Conservation (phyloP, 768 basidiomycete genomes). For the Suillus cothurnatus region DNA sequence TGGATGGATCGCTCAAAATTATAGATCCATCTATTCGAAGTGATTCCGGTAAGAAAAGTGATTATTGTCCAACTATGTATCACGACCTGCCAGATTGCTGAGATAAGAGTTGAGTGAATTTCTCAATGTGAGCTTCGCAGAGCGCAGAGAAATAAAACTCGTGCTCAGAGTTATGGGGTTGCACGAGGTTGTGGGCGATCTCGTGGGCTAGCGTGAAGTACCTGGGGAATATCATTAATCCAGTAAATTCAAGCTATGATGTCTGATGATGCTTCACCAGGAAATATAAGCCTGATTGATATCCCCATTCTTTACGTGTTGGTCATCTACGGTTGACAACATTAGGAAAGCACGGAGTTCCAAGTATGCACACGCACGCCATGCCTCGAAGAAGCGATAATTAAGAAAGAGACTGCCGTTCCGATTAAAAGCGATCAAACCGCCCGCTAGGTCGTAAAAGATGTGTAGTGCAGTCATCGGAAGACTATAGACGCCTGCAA, state of each 20-base stretch:
- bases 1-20: neutral
- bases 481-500: slow-evolving; percentile 73
- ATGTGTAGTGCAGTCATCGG: slow-evolving; percentile 77
- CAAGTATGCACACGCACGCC: slow-evolving; percentile 63
- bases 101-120: slow-evolving; percentile 39
- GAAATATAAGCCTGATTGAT: slow-evolving; percentile 72
- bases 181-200: slow-evolving; percentile 88
- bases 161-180: slow-evolving; percentile 87
- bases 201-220: slow-evolving; percentile 94
- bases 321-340: slow-evolving; percentile 56
- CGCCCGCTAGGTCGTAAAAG: slow-evolving; percentile 81
- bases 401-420: slow-evolving; percentile 89
- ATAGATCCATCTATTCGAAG: neutral
- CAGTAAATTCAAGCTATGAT: neutral
- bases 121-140: slow-evolving; percentile 64
- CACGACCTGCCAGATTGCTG: neutral
- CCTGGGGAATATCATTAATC: slow-evolving; percentile 40
- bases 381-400: slow-evolving; percentile 79
- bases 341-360: neutral
- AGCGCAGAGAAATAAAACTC: slow-evolving; percentile 95
- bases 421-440: slow-evolving; percentile 91
- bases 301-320: slow-evolving; percentile 56
- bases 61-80: neutral
- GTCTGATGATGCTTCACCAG: slow-evolving; percentile 51
- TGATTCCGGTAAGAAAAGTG: too few relatives aligned